Base-by-base conservation (phyloP, 2,329 filamentous ascomycete species). In the Lachnellula arida region DNA sequence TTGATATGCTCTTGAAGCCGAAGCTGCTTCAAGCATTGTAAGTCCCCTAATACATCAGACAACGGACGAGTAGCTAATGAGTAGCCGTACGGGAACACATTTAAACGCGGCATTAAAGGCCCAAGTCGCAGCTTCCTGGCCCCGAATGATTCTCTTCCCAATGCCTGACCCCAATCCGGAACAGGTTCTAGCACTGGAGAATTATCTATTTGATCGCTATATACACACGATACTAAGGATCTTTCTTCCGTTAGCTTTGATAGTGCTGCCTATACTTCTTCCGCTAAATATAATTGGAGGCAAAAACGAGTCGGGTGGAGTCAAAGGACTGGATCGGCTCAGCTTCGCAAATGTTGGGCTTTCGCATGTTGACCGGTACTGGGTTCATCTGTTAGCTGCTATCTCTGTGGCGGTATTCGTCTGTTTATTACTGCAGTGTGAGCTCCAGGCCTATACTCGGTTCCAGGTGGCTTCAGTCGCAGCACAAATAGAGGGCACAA, bases 141-240 rank as follows among this genome's bases (percentile, higher is more conserved):
- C 44, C 17, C 23, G 44, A 9, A 56, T 56, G 9, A 47, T 60
- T 25, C 17, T 59, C 40, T 59, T 14, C 22, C 56, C 15, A 48
- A 49, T 51, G 28, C 59, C 32, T 17, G 40, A 59, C 23, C 49
- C 39, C n/a, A 3, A 55, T 8, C 17, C 55, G 19, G 53, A 55
- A 54, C 40, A 60, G 22, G 25, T 17, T 49, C 47, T 46, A 25
- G 35, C 12, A 25, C 39, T 60, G 11, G 91, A 97, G 70, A 91
- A 91, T 66, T 97, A 96, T 73, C 94, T 97, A 76, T 97, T 97
- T 71, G 78, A 97, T 2, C 87, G 93, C 57, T 97, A 95, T 67
- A 80, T 91, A 43, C 83, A 87, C 53, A 87, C 88, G 70, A 81
- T 97, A 6, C 79, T 96, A 43, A 86, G 95, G 70, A 94, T 97